phyloP scores from a whole-genome alignment of 345 rosid genomes.

The Lumnitzera littorea region DNA sequence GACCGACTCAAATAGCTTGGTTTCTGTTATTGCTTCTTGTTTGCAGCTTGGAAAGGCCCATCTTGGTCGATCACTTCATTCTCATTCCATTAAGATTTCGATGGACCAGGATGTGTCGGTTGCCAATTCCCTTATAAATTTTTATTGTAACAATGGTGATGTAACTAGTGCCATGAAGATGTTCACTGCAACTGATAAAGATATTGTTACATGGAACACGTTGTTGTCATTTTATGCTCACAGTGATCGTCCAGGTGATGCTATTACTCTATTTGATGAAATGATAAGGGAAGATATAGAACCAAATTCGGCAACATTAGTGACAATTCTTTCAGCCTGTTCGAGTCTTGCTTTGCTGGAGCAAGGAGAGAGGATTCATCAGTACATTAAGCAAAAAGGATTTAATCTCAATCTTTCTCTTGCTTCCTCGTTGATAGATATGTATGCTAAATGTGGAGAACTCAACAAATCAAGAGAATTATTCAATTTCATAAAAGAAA shows the following conservation, averaged over 20 bases:
- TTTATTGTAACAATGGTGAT: constrained; percentile 48
- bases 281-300: constrained; percentile 36
- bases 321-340: constrained; percentile 55
- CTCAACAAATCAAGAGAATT: constrained; percentile 43
- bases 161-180: constrained; percentile 34
- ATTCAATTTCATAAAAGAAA: constrained; percentile 35
- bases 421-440: constrained; percentile 50
- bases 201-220: constrained; percentile 50
- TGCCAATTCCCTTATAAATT: constrained; percentile 48
- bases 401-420: constrained; percentile 45
- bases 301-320: constrained; percentile 48
- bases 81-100: constrained; percentile 30
- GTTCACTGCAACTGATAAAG: constrained; percentile 30
- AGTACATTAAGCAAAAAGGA: constrained; percentile 33
- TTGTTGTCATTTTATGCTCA: constrained; percentile 40
- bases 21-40: constrained; percentile 51
- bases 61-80: constrained; percentile 49
- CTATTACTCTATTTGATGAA: constrained; percentile 44
- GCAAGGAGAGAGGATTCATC: constrained; percentile 46
- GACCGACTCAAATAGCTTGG: constrained; percentile 32
- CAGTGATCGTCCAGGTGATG: constrained; percentile 30
- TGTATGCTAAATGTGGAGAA: constrained; percentile 70
- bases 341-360: constrained; percentile 45
- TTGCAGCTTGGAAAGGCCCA: constrained; percentile 30
- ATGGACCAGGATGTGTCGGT: constrained; percentile 26